Base-by-base conservation (phyloP, 1,284 basidiomycete genomes). In the Abortiporus biennis region DNA sequence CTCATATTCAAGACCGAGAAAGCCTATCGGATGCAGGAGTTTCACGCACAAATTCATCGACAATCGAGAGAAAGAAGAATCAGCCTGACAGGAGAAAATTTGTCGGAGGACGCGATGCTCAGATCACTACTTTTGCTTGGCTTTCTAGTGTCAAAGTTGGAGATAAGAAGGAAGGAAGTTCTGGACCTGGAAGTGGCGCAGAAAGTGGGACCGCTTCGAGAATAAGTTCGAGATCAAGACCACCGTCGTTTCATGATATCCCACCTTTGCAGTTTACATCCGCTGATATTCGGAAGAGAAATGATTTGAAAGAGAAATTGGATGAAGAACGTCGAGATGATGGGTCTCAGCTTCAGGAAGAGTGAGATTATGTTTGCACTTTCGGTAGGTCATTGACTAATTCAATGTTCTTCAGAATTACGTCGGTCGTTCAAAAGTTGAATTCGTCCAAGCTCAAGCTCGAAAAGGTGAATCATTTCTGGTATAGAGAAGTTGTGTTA, bases 391-490 rank as follows among this genome's bases (percentile, higher is more conserved):
- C 29, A 2, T 15, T 43, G 6, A 17, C 23, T 45, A 17, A 46
- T 48, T 9, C n/a, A n/a, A 24, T 38, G n/a, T 27, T 41, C 13
- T 24, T 1, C 43, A 90, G 86, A 57, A 83, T 95, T 45, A 87
- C 87, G 0, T 72, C 78, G 13, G 88, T 89, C 4, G 69, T 87
- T 33, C 82, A 76, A 22, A 82, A 79, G 51, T 75, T 93, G 38
- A 69, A 78, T 2, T 67, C 79, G 0, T 72, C 72, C 12, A 91
- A 87, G 56, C 80, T 93, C 53, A 87, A 83, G 51, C 78, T 92
- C 31, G 92, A 94, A 57, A 92, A 89, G 72, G 89, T 85, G 64
- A 15, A 24, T 24, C 11, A 9, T 6, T 31, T 5, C 23, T 37
- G 5, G 19, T 20, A 17, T 36, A 3, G 17, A 31, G 13, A 16